Evolutionary conservation across 2,329 filamentous ascomycete species (phyloP).

Genomic region (Aureobasidium sp.): DNA sequence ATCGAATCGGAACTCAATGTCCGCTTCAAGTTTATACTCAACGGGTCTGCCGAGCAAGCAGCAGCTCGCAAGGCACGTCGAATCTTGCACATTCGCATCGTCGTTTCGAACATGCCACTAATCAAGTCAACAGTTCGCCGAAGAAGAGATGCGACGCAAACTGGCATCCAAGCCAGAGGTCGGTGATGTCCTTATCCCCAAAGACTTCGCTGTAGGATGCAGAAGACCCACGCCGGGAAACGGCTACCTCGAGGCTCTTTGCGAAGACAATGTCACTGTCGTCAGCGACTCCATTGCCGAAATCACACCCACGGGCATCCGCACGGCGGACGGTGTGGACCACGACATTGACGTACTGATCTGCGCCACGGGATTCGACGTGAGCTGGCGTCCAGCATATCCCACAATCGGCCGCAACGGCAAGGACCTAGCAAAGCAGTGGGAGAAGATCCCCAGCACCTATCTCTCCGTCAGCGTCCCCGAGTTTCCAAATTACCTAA

Average conservation of each 20-base stretch:
- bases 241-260: slow-evolving; percentile 37
- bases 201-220: slow-evolving; percentile 39
- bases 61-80: slow-evolving; percentile 22
- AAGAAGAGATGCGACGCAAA: slow-evolving; percentile 35
- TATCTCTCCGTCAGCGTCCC: no score
- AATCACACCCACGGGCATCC: slow-evolving; percentile 29
- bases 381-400: slow-evolving; percentile 26
- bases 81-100: no score
- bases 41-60: slow-evolving; percentile 32
- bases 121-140: slow-evolving; percentile 31
- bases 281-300: slow-evolving; percentile 29
- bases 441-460: slow-evolving; percentile 27
- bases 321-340: slow-evolving; percentile 26
- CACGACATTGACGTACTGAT: slow-evolving; percentile 32
- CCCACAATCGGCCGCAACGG: slow-evolving; percentile 25
- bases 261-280: slow-evolving; percentile 28
- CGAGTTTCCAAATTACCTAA: no score
- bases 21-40: slow-evolving; percentile 36
- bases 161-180: slow-evolving; percentile 34
- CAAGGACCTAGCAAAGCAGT: slow-evolving; percentile 30
- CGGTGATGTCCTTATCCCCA: slow-evolving; percentile 35
- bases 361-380: slow-evolving; percentile 35
- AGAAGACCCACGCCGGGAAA: slow-evolving; percentile 37
- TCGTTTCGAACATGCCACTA: no score
- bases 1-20: slow-evolving; percentile 33